Evolutionary conservation across 1,139 yeast genomes (phyloP), one percentile per base, ranked within the genome.

Genomic region (Suhomyces terraborum): DNA sequence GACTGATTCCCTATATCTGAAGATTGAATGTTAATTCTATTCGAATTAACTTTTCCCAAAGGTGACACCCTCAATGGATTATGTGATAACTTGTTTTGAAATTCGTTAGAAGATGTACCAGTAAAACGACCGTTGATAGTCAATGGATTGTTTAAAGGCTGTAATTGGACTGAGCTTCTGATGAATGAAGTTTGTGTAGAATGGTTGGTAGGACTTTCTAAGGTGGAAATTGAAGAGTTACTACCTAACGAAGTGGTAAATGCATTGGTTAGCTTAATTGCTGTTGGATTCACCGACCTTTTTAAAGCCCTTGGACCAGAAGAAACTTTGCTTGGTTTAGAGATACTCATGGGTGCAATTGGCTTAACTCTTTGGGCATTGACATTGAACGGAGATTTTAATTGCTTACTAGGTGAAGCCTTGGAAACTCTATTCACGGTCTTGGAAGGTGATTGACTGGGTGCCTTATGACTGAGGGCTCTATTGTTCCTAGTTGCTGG

Each of bases 121-220:
- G 32, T 19, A 20, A 12, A 4, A 6, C 32, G 10, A 20, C 10
- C 16, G 19, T 3, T 19, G 18, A 12, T 30, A 19, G 23, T 42
- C 25, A 66, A 52, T 2, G 73, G 71, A 0, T 66, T 54, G 35
- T 59, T 58, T 30, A 67, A 58, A 4, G 73, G 72, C 40, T 56
- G 64, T 21, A 67, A 47, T 27, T 54, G 35, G 9, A 35, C 32
- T 8, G 27, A n/a, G n/a, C 23, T 31, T 4, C 17, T 20, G 6
- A 10, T 9, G 13, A 12, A 14, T 24, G 27, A 24, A 8, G 22
- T 41, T 26, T 54, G 47, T 3, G 49, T 32, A 10, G 48, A 43
- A 8, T 35, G 32, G 19, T 48, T 41, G 6, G 45, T 41, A 3
- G 68, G 62, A 36, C 63, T 58, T n/a, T 52, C 58, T 31, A 51